Conservation (phyloP, 345 rosid genomes). For the Dipteronia dyeriana region DNA sequence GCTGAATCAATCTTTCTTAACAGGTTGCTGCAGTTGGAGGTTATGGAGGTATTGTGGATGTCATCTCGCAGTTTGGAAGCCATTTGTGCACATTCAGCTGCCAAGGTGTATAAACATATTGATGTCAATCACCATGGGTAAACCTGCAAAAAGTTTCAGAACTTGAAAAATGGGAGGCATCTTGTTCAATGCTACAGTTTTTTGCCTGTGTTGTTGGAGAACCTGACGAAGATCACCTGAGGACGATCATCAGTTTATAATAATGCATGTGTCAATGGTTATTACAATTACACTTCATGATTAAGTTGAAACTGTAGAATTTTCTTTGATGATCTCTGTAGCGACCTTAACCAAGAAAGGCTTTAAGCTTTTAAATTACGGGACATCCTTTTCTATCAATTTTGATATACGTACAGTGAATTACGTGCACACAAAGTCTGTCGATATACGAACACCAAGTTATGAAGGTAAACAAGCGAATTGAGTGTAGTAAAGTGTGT, state of each 20-base stretch:
- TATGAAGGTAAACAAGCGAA: background rate
- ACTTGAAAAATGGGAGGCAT: background rate
- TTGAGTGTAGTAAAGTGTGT: background rate
- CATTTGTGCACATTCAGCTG: constrained; percentile 87
- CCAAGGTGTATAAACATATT: constrained; percentile 34
- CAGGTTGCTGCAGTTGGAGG: constrained; percentile 89
- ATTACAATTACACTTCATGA: background rate
- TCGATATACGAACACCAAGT: background rate
- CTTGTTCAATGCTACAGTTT: background rate
- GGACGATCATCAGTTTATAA: background rate
- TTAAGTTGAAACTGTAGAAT: background rate
- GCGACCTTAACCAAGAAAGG: background rate
- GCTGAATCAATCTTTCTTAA: background rate
- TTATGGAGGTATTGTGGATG: constrained; percentile 85
- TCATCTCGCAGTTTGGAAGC: constrained; percentile 90
- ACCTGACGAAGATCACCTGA: no score
- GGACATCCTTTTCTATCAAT: no score
- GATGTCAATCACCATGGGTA: background rate
- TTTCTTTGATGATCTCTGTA: background rate
- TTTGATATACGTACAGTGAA: background rate
- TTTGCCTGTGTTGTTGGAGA: background rate
- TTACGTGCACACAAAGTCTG: no score
- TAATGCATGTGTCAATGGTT: background rate
- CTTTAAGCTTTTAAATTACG: background rate
- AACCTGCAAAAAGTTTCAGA: background rate